These are phyloP conservation scores for Cutaneotrichosporon mucoides DNA, from an alignment of 1,284 basidiomycete species.

Conservation along the genomic window DNA sequence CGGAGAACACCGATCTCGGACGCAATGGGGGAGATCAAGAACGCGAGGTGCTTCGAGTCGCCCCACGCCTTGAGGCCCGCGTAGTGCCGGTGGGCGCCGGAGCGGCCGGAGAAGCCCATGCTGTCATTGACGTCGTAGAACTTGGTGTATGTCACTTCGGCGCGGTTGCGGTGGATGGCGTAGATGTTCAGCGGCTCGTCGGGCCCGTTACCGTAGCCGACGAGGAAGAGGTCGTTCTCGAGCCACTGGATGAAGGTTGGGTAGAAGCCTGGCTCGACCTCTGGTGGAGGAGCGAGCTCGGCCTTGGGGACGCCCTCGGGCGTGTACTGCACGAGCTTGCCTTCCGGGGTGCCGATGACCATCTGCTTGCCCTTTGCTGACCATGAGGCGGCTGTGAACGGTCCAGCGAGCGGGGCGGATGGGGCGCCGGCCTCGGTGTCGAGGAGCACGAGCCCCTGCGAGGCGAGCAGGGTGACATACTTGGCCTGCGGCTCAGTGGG, in stretches of 20 bases:
- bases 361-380: slow-evolving; percentile 57
- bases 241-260: slow-evolving; percentile 53
- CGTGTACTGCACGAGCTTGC: slow-evolving; percentile 52
- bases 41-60: slow-evolving; percentile 41
- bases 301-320: slow-evolving; percentile 54
- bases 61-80: slow-evolving; percentile 49
- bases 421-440: slow-evolving; percentile 34
- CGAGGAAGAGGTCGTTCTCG: slow-evolving; percentile 56
- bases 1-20: slow-evolving; percentile 47
- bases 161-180: slow-evolving; percentile 42
- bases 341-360: slow-evolving; percentile 50
- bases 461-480: slow-evolving; percentile 45
- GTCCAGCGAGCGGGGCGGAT: slow-evolving; percentile 27
- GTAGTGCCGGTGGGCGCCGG: slow-evolving; percentile 42
- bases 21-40: slow-evolving; percentile 52
- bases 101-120: slow-evolving; percentile 45
- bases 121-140: slow-evolving; percentile 48
- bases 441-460: slow-evolving; percentile 39
- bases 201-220: slow-evolving; percentile 48
- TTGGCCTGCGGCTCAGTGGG: slow-evolving; percentile 34
- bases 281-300: slow-evolving; percentile 46
- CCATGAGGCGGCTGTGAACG: slow-evolving; percentile 51
- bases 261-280: slow-evolving; percentile 32
- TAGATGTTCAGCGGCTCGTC: slow-evolving; percentile 45
- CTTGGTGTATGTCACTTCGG: slow-evolving; percentile 37